phyloP scores from a whole-genome alignment of 176 grass and related monocot species.

The Rhynchospora pubera region DNA sequence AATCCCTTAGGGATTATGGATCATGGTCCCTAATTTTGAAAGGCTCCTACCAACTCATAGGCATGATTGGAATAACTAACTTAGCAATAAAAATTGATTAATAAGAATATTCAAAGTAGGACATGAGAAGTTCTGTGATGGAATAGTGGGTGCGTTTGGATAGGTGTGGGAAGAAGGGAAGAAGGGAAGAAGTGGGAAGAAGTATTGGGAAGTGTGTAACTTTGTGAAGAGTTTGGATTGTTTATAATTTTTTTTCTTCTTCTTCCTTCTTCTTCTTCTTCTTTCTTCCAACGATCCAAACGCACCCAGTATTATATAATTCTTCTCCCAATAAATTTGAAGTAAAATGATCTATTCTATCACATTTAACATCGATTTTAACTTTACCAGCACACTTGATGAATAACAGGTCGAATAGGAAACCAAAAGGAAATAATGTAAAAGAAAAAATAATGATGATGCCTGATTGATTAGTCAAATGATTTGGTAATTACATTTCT shows the following conservation, averaged over 20 bases:
- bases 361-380: background rate
- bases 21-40: constrained; percentile 19
- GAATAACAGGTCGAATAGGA: background rate
- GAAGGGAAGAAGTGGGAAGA: too few species aligned
- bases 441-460: background rate
- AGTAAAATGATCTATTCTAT: background rate
- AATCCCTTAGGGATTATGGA: background rate
- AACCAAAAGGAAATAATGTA: background rate
- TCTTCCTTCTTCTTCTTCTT: too few species aligned
- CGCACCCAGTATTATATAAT: background rate
- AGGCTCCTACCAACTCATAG: constrained; percentile 9
- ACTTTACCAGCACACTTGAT: background rate
- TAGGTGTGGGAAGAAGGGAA: too few species aligned
- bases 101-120: background rate
- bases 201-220: too few species aligned
- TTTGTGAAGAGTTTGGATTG: too few species aligned
- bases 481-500: background rate
- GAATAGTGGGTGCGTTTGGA: too few species aligned
- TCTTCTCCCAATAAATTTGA: background rate
- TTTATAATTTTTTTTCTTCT: too few species aligned
- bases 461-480: background rate
- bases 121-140: background rate
- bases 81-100: background rate
- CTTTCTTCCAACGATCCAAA: too few species aligned
- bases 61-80: constrained; percentile 1